Base-by-base conservation (phyloP, 768 basidiomycete genomes). In the Leucocoprinus birnbaumii region DNA sequence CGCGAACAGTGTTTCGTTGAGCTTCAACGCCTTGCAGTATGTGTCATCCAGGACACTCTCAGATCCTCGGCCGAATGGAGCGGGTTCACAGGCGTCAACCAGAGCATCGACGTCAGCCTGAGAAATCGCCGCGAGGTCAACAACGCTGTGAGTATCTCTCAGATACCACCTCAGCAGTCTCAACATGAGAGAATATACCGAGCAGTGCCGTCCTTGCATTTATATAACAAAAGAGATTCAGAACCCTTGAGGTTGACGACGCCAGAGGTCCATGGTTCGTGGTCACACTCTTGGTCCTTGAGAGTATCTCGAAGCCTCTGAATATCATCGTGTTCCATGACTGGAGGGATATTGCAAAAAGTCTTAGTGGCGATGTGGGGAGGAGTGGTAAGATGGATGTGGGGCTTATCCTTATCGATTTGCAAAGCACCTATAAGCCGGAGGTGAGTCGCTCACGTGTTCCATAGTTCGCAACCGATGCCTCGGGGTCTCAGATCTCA, bases 31-130 rank as follows among this genome's bases (percentile, higher is more conserved):
- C 52, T 66, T 65, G 37, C 68, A 47, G 48, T 66, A 66, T 1
- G 61, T 57, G 42, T 66, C 63, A 42, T 69, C 66, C 18, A 63
- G 58, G 7, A 68, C 64, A 51, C 64, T 60, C 38, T 66, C 21
- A 6, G 61, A 13, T 7, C 59, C 55, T 14, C 49, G 51, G 19
- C 66, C 68, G 34, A 67, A 66, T 3, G 65, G 61, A 1, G 65
- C 66, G n/a, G 56, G 61, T 16, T 62, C 41, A 46, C 68, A 66
- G 1, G 63, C 61, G n/a, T 55, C 48, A 8, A 59, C 50, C 19
- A 65, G 56, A 13, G 13, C 45, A 16, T 56, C 18, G 19, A 64
- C 42, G 9, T 61, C 43, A 0, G 6, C 19, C 0, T 66, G 56
- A 3, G 38, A 38, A 38, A 38, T 38, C 3, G 38, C 9, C n/a